Evolutionary conservation across 257 asterid genomes (phyloP), one percentile per base, ranked within the genome.

Genomic region (Penstemon eatonii): DNA sequence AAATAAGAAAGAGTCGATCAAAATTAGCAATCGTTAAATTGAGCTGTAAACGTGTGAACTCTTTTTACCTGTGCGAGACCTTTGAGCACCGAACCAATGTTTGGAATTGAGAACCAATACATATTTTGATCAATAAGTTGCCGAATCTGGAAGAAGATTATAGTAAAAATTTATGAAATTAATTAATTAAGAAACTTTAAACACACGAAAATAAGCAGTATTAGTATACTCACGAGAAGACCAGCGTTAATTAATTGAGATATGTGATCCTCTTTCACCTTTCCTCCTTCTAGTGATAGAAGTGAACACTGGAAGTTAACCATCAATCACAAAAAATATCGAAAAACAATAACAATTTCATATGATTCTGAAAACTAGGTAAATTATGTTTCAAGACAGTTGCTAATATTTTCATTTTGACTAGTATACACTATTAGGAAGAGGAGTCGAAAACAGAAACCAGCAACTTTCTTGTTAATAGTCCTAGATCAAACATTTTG

Each of bases 61-160:
- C 11, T 71, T 74, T 74, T 74, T 78, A 93, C 97, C 96, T 89
- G 97, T 19, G 95, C 79, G 51, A 94, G 86, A 67, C 96, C 97
- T 85, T 94, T 94, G 79, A 94, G 99, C 68, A 94, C 86, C 50
- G 92, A 83, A 68, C 99, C 99, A 81, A 94, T 82, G 75, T 78
- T 89, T 63, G 99, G 99, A 73, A 94, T 87, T 8, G 96, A 91
- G 78, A 94, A 87, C 99, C 99, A 94, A 69, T 91, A 94, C 97
- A 88, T 85, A 82, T 89, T 78, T 33, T 84, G 86, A 83, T 90
- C 99, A 67, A 89, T 84, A 59, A 91, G 96, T 82, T 89, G 99
- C 65, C 96, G 95, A 72, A 85, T 81, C 99, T 94, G 73, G 66
- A 73, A 83, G 57, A 67, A 67, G 57, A 49, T 3, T 51, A 64